Evolutionary conservation across 2,329 filamentous ascomycete species (phyloP).

Genomic region (Calonectria fujianensis): DNA sequence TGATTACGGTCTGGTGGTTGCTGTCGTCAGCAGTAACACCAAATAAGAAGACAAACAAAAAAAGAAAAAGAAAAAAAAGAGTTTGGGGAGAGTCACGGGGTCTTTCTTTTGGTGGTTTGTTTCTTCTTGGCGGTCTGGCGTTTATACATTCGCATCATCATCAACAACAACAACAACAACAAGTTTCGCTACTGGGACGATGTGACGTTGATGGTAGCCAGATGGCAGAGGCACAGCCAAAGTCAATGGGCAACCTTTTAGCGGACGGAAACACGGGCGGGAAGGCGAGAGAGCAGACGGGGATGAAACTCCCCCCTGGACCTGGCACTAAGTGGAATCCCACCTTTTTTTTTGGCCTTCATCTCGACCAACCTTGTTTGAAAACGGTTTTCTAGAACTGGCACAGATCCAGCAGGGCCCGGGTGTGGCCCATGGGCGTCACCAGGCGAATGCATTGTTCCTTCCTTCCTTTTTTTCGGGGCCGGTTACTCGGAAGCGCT

Average conservation of each 20-base stretch:
- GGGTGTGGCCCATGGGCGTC: background rate
- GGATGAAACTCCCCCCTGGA: slow-evolving; percentile 27
- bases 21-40: slow-evolving; percentile 32
- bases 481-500: slow-evolving; percentile 32
- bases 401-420: slow-evolving; percentile 24
- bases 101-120: background rate
- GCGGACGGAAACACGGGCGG: slow-evolving; percentile 13
- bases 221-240: slow-evolving; percentile 25
- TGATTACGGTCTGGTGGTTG: slow-evolving; percentile 33
- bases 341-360: slow-evolving; percentile 25
- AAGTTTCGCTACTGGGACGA: slow-evolving; percentile 29
- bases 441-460: slow-evolving; percentile 15
- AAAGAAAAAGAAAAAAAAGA: background rate
- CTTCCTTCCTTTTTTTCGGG: slow-evolving; percentile 26
- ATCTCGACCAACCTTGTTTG: slow-evolving; percentile 24
- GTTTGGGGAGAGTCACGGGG: slow-evolving; percentile 11
- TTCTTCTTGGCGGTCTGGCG: background rate
- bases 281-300: slow-evolving; percentile 17
- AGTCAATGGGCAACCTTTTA: slow-evolving; percentile 10
- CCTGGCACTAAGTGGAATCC: slow-evolving; percentile 36
- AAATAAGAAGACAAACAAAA: background rate
- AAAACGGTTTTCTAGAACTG: slow-evolving; percentile 33
- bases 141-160: background rate
- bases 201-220: slow-evolving; percentile 31
- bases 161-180: background rate